Percentiles rank a stretch among this genome's conserved stretches.
Conservation (phyloP, 768 basidiomycete genomes). For the Macrolepiota albuminosa region DNA sequence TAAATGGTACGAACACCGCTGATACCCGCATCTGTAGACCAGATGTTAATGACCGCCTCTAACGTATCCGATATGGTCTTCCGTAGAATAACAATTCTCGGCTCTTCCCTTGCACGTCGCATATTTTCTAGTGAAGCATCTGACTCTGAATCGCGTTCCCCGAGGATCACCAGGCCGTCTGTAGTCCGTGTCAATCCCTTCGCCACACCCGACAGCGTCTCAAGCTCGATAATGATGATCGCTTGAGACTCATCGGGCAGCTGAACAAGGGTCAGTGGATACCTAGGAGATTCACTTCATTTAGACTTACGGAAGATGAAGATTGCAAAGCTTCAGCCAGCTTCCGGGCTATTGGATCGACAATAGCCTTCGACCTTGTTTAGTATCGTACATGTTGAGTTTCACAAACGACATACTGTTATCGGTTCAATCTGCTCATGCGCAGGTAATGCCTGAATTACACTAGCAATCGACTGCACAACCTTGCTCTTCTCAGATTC, state of each 20-base stretch:
- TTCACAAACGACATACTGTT: constrained; percentile 39
- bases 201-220: constrained; percentile 79
- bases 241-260: constrained; percentile 68
- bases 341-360: constrained; percentile 68
- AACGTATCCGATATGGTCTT: constrained; percentile 61
- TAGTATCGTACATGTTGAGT: not conserved
- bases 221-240: constrained; percentile 66
- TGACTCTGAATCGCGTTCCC: constrained; percentile 47
- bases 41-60: constrained; percentile 58
- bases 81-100: constrained; percentile 56
- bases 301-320: constrained; percentile 38
- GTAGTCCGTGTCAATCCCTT: constrained; percentile 78
- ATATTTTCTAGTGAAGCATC: constrained; percentile 50
- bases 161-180: constrained; percentile 60
- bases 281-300: not conserved
- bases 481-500: constrained; percentile 89
- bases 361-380: constrained; percentile 50
- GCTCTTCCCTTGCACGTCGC: constrained; percentile 58
- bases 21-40: constrained; percentile 76
- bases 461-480: constrained; percentile 87
- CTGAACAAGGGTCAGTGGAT: constrained; percentile 28
- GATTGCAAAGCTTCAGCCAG: constrained; percentile 58
- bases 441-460: constrained; percentile 86
- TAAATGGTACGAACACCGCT: constrained; percentile 55
- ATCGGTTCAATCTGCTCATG: constrained; percentile 74